phyloP scores from a whole-genome alignment of 2,329 filamentous ascomycete species.

The Colletotrichum sansevieriae region DNA sequence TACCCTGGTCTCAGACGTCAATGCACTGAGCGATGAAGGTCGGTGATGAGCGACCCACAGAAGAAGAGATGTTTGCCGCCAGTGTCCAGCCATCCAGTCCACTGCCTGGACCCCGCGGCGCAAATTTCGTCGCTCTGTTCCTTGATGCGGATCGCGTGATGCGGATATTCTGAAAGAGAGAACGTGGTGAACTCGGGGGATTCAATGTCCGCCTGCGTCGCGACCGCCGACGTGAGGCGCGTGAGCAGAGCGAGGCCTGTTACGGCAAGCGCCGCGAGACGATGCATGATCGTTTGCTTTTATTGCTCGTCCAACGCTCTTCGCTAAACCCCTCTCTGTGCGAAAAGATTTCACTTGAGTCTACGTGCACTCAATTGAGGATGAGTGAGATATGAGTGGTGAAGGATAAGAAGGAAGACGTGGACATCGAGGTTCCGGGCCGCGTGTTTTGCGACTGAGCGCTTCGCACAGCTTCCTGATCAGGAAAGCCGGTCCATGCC shows the following conservation, averaged over 20 bases:
- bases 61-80: slow-evolving; percentile 44
- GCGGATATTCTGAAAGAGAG: slow-evolving; percentile 38
- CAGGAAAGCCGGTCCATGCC: slow-evolving; percentile 17
- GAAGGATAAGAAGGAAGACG: neutral
- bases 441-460: slow-evolving; percentile 3
- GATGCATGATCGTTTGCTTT: slow-evolving; percentile 5
- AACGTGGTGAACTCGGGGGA: slow-evolving; percentile 32
- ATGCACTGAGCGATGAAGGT: neutral
- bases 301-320: neutral
- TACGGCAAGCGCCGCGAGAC: slow-evolving; percentile 4
- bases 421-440: slow-evolving; percentile 6
- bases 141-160: slow-evolving; percentile 46
- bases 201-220: slow-evolving; percentile 23
- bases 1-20: slow-evolving; percentile 39
- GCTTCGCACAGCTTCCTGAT: slow-evolving; percentile 12
- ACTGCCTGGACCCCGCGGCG: slow-evolving; percentile 46
- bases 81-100: slow-evolving; percentile 48
- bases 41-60: slow-evolving; percentile 19
- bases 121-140: slow-evolving; percentile 46
- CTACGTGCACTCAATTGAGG: neutral
- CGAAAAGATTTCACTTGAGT: neutral
- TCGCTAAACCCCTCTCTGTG: neutral
- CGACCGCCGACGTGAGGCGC: slow-evolving; percentile 10
- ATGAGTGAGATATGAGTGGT: neutral
- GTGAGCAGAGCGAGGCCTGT: slow-evolving; percentile 27